These are phyloP conservation scores for Diplodia seriata DNA, from an alignment of 2,329 filamentous ascomycete genomes.

Conservation along the genomic window DNA sequence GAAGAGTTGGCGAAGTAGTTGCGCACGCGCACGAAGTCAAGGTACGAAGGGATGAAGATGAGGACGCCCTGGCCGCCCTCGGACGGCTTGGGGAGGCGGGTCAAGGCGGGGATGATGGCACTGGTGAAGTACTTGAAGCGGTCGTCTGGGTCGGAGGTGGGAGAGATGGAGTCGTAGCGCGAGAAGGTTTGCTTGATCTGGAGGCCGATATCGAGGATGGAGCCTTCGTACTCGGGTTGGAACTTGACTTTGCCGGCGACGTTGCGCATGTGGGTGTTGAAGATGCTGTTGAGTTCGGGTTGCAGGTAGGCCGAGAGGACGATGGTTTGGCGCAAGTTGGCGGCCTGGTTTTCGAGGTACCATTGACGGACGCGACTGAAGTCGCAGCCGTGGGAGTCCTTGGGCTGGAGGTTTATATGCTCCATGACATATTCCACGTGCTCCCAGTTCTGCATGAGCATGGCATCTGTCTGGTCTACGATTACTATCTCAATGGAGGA, in stretches of 20 bases:
- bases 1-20: constrained; percentile 84
- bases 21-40: constrained; percentile 91
- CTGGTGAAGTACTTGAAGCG: constrained; percentile 91
- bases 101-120: constrained; percentile 77
- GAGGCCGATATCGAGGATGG: constrained; percentile 75
- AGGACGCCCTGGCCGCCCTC: constrained; percentile 69
- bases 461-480: constrained; percentile 88
- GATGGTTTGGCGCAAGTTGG: constrained; percentile 83
- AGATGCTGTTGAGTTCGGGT: constrained; percentile 83
- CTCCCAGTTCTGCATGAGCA: constrained; percentile 99
- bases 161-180: constrained; percentile 75
- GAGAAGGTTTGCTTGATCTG: constrained; percentile 87
- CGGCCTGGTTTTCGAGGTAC: constrained; percentile 90
- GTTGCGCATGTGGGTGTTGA: constrained; percentile 79
- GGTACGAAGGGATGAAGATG: constrained; percentile 89
- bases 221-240: constrained; percentile 69
- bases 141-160: constrained; percentile 80
- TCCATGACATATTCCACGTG: constrained; percentile 91
- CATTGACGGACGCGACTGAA: constrained; percentile 87
- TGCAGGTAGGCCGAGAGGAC: constrained; percentile 83
- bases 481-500: constrained; percentile 91
- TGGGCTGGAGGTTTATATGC: constrained; percentile 88
- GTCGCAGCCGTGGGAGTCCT: constrained; percentile 89
- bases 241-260: constrained; percentile 79
- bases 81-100: constrained; percentile 69